These are phyloP conservation scores for Cladosporium sp. DNA, from an alignment of 2,329 filamentous ascomycete genomes.

Conservation along the genomic window DNA sequence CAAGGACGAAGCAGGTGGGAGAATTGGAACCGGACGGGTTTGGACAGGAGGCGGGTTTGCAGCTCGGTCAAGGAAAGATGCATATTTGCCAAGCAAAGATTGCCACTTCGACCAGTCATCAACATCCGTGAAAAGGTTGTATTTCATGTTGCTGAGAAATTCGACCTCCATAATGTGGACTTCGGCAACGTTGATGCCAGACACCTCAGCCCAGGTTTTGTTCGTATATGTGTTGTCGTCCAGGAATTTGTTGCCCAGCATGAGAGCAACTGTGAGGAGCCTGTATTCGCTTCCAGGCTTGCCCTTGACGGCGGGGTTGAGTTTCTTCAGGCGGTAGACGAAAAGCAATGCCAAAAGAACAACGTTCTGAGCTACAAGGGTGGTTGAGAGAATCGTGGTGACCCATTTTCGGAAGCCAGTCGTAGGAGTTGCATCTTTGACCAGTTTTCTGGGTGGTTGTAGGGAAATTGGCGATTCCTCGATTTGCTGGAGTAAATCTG, in stretches of 20 bases:
- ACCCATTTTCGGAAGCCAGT: slow-evolving; percentile 92
- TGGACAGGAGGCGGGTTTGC: slow-evolving; percentile 43
- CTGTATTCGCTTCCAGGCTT: slow-evolving; percentile 92
- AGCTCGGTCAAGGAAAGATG: slow-evolving; percentile 77
- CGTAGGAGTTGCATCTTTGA: slow-evolving; percentile 72
- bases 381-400: slow-evolving; percentile 83
- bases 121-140: slow-evolving; percentile 84
- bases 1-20: slow-evolving; percentile 53
- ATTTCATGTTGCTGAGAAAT: slow-evolving; percentile 97
- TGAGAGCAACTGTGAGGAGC: slow-evolving; percentile 88
- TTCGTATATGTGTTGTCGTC: slow-evolving; percentile 99
- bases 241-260: slow-evolving; percentile 98
- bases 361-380: slow-evolving; percentile 94
- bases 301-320: slow-evolving; percentile 85
- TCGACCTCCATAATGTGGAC: slow-evolving; percentile 99
- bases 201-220: slow-evolving; percentile 99
- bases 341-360: slow-evolving; percentile 87
- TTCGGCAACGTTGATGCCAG: slow-evolving; percentile 87
- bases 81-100: slow-evolving; percentile 76
- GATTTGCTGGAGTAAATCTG: slow-evolving; percentile 73
- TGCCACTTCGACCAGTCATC: slow-evolving; percentile 89
- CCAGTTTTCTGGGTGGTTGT: slow-evolving; percentile 55
- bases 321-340: slow-evolving; percentile 88
- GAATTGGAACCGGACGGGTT: slow-evolving; percentile 43
- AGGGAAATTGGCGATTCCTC: slow-evolving; percentile 52